Percentiles rank a stretch among this genome's conserved stretches.
These are phyloP conservation scores for Fusarium brachygibbosum DNA, from an alignment of 2,329 filamentous ascomycete species.

Conservation along the genomic window DNA sequence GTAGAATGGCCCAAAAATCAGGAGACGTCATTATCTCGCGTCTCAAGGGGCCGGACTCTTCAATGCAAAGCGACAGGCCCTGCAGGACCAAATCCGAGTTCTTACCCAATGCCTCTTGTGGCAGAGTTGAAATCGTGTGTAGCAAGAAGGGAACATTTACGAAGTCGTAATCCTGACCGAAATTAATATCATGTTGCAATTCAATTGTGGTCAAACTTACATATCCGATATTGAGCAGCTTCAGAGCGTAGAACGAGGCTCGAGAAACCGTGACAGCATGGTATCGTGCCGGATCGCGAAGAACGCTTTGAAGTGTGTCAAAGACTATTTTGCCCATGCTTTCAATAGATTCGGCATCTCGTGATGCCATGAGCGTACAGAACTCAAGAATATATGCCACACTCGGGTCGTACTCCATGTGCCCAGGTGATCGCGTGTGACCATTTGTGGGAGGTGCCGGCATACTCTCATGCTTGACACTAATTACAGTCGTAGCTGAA, in stretches of 20 bases:
- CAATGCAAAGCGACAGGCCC: conserved; percentile 84
- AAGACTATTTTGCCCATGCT: conserved; percentile 83
- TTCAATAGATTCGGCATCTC: conserved; percentile 79
- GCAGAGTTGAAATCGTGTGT: conserved; percentile 90
- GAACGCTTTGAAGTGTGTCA: conserved; percentile 81
- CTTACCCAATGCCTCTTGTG: conserved; percentile 80
- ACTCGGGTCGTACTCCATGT: conserved; percentile 83
- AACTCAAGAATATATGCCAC: conserved; percentile 93
- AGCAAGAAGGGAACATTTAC: conserved; percentile 92
- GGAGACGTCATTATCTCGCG: conserved; percentile 97
- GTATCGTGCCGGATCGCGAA: conserved; percentile 82
- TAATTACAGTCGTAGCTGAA: conserved; percentile 80
- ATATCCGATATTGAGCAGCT: conserved; percentile 85
- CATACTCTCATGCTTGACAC: conserved; percentile 87
- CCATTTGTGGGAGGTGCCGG: conserved; percentile 72
- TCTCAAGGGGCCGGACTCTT: conserved; percentile 80
- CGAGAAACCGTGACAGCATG: conserved; percentile 88
- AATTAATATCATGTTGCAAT: conserved; percentile 38
- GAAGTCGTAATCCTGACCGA: conserved; percentile 82
- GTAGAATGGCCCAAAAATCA: conserved; percentile 95
- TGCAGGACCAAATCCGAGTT: conserved; percentile 82
- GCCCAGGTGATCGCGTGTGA: conserved; percentile 47
- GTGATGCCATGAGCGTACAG: conserved; percentile 83
- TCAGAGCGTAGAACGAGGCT: conserved; percentile 87
- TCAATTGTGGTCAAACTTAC: conserved; percentile 65